Evolutionary conservation across 2,329 filamentous ascomycete genomes (phyloP).

Genomic region (Xylariaceae sp.): DNA sequence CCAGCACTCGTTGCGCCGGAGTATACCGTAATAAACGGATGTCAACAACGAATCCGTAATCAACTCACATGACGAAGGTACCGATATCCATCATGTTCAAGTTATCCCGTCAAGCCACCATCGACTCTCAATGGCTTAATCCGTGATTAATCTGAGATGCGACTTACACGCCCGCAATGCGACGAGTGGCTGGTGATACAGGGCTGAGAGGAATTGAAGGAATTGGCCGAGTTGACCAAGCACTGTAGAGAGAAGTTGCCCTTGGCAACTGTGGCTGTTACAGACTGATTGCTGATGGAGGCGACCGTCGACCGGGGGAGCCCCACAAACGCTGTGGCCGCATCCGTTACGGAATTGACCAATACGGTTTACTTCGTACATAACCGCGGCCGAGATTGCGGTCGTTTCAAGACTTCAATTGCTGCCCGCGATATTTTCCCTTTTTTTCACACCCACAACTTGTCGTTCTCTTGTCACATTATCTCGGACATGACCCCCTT

Average conservation of each 20-base stretch:
- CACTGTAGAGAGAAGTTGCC: no score
- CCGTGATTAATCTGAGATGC: not conserved
- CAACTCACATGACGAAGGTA: no score
- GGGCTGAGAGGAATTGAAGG: not conserved
- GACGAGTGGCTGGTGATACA: not conserved
- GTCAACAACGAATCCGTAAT: not conserved
- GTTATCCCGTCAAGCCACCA: not conserved
- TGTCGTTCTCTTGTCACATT: not conserved
- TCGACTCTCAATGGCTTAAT: not conserved
- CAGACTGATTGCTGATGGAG: not conserved
- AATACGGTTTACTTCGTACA: not conserved
- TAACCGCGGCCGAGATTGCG: conserved; percentile 17
- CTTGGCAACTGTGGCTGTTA: not conserved
- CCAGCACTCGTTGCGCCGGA: no score
- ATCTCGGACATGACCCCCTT: not conserved
- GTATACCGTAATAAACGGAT: not conserved
- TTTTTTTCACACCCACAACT: not conserved
- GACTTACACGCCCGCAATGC: not conserved
- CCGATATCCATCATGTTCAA: not conserved
- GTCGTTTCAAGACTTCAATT: conserved; percentile 19
- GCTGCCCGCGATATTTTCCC: not conserved
- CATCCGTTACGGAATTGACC: not conserved
- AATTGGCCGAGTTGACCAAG: not conserved
- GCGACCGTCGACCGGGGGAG: not conserved
- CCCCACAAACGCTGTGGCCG: not conserved